Evolutionary conservation across 192 early-diverging fungal species (phyloP).

Genomic region (Fimicolochytrium jonesii): DNA sequence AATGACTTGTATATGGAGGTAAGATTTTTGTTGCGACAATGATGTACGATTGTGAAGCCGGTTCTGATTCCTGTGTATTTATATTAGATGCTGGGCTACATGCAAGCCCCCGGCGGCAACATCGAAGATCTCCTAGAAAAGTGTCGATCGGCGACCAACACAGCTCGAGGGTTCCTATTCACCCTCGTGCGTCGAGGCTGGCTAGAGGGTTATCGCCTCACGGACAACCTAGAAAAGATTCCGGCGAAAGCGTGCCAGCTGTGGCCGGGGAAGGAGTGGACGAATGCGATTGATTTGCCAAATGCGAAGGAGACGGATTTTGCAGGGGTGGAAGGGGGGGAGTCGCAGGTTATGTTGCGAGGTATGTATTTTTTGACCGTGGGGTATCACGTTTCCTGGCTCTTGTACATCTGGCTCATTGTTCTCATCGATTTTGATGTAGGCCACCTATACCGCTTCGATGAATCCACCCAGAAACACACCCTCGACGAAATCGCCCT

Average conservation of each 20-base stretch:
- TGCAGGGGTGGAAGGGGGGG: constrained; percentile 16
- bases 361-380: too few species aligned
- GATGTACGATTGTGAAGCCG: background rate
- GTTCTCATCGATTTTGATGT: too few species aligned
- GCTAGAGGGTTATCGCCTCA: constrained; percentile 36
- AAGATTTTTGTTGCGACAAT: background rate
- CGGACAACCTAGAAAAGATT: constrained; percentile 5
- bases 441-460: constrained; percentile 49
- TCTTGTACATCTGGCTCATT: too few species aligned
- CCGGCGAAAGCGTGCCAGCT: constrained; percentile 24
- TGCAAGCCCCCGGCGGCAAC: constrained; percentile 53
- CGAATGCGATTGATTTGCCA: constrained; percentile 39
- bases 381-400: constrained; percentile 27
- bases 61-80: background rate
- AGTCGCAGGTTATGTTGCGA: too few species aligned
- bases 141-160: constrained; percentile 31
- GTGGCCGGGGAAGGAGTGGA: constrained; percentile 46
- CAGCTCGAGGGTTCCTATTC: constrained; percentile 45
- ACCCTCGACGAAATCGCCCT: constrained; percentile 42
- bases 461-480: constrained; percentile 36
- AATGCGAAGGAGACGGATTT: constrained; percentile 32
- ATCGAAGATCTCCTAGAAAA: constrained; percentile 46
- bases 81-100: constrained; percentile 43
- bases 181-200: constrained; percentile 47
- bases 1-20: constrained; percentile 47